A percentile compares a stretch with the other conserved stretches of the same genome.
Conservation (phyloP, 257 asterid genomes). For the Solanum lignicaule region DNA sequence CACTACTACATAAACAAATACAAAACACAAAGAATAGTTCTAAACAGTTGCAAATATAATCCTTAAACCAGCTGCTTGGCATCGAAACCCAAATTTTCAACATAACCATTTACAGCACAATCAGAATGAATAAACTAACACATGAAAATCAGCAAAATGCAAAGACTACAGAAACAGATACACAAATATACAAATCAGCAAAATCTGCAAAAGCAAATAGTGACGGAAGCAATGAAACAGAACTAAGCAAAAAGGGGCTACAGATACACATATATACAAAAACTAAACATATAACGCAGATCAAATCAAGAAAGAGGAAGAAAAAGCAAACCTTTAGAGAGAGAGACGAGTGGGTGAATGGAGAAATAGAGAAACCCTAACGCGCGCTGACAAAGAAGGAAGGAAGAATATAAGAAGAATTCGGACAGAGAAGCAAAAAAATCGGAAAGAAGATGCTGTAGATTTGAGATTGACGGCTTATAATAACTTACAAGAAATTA, state of each 20-base stretch:
- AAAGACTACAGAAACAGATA: neutral
- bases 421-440: neutral
- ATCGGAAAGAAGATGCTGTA: neutral
- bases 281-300: neutral
- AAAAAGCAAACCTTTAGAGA: neutral
- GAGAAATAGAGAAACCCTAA: neutral
- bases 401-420: neutral
- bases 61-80: neutral
- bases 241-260: too few relatives aligned
- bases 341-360: neutral
- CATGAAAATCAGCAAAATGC: neutral
- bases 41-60: neutral
- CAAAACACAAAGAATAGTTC: neutral
- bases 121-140: neutral
- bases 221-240: too few relatives aligned
- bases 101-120: neutral
- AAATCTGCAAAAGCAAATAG: too few relatives aligned
- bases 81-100: neutral
- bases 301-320: neutral
- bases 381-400: neutral
- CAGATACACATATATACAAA: neutral
- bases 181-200: neutral
- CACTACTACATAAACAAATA: neutral
- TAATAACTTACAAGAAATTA: neutral
- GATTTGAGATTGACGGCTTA: neutral